phyloP scores from a whole-genome alignment of 2,329 filamentous ascomycete species.

The Botryotinia globosa region DNA sequence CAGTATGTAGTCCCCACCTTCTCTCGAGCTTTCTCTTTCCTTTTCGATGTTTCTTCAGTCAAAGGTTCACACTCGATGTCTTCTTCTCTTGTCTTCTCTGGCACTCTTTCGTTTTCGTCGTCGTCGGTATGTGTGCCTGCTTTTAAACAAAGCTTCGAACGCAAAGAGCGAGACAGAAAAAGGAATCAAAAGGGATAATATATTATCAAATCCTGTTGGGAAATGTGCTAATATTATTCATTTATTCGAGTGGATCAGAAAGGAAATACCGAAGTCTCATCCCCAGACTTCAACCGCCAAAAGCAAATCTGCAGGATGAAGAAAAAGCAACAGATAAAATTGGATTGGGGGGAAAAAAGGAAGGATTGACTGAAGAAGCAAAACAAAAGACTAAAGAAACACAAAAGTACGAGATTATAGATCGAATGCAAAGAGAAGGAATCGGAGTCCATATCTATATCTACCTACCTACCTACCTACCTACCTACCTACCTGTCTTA shows the following conservation, averaged over 20 bases:
- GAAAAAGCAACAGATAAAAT: neutral
- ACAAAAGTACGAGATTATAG: conserved; percentile 9
- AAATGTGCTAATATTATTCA: conserved; percentile 15
- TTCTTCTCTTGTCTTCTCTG: neutral
- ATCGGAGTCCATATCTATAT: conserved; percentile 1
- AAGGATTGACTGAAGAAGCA: neutral
- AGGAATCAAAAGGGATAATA: conserved; percentile 4
- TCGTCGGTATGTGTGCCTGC: neutral
- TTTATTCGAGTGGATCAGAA: conserved; percentile 20
- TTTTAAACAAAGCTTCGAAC: neutral
- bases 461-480: neutral
- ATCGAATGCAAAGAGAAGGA: neutral
- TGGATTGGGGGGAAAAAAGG: neutral
- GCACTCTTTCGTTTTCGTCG: neutral
- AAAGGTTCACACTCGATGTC: neutral
- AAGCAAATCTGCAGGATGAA: conserved; percentile 1
- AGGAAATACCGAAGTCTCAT: conserved; percentile 15
- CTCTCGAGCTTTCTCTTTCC: neutral
- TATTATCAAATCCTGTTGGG: conserved; percentile 6
- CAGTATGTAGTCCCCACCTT: conserved; percentile 1
- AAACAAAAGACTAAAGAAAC: neutral
- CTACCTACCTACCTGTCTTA: conserved; percentile 4
- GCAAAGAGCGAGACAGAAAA: neutral
- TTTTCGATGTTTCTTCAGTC: neutral
- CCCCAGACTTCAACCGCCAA: conserved; percentile 10